Evolutionary conservation across 2,329 filamentous ascomycete genomes (phyloP).

Genomic region (Venturia nashicola): DNA sequence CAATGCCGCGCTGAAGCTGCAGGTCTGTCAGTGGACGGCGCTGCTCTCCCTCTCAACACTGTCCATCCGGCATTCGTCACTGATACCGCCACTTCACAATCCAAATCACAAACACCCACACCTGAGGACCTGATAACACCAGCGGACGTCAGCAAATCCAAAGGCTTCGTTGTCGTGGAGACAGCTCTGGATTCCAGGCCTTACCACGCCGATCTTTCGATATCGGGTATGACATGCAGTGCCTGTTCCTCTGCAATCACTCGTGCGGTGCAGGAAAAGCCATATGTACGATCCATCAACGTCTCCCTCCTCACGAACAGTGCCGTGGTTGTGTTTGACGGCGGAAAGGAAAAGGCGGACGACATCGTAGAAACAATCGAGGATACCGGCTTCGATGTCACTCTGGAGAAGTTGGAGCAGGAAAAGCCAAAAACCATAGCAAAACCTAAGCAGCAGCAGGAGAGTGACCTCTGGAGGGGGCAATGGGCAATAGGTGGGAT

Average conservation of each 20-base stretch:
- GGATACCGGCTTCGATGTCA: conserved; percentile 17
- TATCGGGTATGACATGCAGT: conserved; percentile 19
- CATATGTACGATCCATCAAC: conserved; percentile 14
- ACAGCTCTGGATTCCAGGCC: background rate
- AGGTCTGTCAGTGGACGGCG: background rate
- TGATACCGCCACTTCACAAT: conserved; percentile 18
- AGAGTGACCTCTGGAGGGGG: conserved; percentile 19
- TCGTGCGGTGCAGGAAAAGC: conserved; percentile 12
- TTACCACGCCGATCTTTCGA: conserved; percentile 5
- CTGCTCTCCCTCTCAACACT: conserved; percentile 1
- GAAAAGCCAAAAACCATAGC: background rate
- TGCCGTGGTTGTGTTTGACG: conserved; percentile 15
- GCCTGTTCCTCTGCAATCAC: conserved; percentile 15
- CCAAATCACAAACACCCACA: background rate
- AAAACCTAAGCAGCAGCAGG: background rate
- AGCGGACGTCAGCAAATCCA: background rate
- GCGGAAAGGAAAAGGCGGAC: conserved; percentile 11
- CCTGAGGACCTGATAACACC: background rate
- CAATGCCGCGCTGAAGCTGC: conserved; percentile 23
- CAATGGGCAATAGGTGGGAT: conserved; percentile 42
- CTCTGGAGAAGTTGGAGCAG: conserved; percentile 13
- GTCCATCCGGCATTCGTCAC: conserved; percentile 17
- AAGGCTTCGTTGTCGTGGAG: conserved; percentile 6
- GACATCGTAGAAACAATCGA: conserved; percentile 14
- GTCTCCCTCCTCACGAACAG: conserved; percentile 15